These are phyloP conservation scores for Apiospora sp. DNA, from an alignment of 2,329 filamentous ascomycete genomes.

Conservation along the genomic window DNA sequence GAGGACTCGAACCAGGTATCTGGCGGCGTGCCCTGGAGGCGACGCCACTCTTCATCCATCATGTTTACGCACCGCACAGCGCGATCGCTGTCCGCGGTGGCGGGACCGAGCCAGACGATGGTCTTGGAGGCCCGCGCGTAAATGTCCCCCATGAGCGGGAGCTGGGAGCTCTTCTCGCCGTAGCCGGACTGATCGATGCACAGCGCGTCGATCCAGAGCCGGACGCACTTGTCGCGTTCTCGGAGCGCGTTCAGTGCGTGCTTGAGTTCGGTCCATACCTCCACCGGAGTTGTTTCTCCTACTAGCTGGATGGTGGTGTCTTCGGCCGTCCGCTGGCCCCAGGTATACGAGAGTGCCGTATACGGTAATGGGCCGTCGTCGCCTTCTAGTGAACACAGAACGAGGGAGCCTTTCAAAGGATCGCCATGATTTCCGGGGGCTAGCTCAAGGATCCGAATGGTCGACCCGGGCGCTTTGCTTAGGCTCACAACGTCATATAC, in stretches of 20 bases:
- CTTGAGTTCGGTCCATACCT: slow-evolving; percentile 2
- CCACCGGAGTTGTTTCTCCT: background rate
- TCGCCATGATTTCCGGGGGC: background rate
- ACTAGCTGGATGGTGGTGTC: background rate
- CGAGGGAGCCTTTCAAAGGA: background rate
- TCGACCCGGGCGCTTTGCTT: background rate
- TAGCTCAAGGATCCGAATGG: background rate
- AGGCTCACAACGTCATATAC: background rate
- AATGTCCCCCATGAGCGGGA: slow-evolving; percentile 28
- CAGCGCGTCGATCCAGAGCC: slow-evolving; percentile 30
- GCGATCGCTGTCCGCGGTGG: background rate
- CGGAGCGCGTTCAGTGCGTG: background rate
- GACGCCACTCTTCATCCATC: background rate
- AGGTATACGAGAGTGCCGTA: slow-evolving; percentile 15
- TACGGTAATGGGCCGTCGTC: background rate
- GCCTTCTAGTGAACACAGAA: background rate
- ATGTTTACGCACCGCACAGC: background rate
- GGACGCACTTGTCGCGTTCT: background rate
- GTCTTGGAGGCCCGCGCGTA: slow-evolving; percentile 22
- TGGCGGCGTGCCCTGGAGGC: background rate
- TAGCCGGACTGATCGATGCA: slow-evolving; percentile 29
- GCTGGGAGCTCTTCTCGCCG: slow-evolving; percentile 23
- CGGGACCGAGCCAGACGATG: slow-evolving; percentile 24
- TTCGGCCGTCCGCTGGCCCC: background rate
- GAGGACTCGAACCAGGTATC: background rate